Evolutionary conservation across 2,329 filamentous ascomycete species (phyloP).

Genomic region (Colletotrichum godetiae): DNA sequence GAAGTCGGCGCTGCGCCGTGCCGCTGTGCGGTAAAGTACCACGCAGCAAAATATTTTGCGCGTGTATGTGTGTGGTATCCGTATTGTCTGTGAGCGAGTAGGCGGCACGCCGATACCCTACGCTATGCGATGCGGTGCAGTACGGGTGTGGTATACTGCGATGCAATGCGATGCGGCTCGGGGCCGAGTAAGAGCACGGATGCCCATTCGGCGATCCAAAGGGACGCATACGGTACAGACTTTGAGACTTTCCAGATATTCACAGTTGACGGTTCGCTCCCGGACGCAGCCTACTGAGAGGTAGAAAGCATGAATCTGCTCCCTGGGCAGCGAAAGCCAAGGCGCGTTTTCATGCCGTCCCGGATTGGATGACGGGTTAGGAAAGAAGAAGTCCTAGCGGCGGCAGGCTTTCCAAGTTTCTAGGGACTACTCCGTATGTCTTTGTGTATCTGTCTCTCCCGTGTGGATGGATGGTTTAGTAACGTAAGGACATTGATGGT

Average conservation of each 20-base stretch:
- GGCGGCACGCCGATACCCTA: neutral
- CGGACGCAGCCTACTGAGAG: neutral
- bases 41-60: too few species aligned
- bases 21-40: neutral
- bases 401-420: neutral
- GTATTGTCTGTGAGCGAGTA: too few species aligned
- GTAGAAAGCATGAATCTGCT: neutral
- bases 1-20: conserved; percentile 3
- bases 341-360: neutral
- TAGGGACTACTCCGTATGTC: neutral
- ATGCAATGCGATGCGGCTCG: conserved; percentile 7
- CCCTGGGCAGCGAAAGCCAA: neutral
- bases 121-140: neutral
- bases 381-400: neutral
- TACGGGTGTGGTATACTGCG: neutral
- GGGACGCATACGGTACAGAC: neutral
- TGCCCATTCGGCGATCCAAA: conserved; percentile 3
- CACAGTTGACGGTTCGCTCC: too few species aligned
- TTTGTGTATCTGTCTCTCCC: neutral
- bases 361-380: neutral
- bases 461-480: neutral
- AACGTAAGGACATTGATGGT: neutral
- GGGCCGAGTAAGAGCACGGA: neutral
- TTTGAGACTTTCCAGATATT: neutral
- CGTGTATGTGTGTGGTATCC: too few species aligned